Evolutionary conservation across 1,284 basidiomycete species (phyloP).

Genomic region (Boletus mariae): DNA sequence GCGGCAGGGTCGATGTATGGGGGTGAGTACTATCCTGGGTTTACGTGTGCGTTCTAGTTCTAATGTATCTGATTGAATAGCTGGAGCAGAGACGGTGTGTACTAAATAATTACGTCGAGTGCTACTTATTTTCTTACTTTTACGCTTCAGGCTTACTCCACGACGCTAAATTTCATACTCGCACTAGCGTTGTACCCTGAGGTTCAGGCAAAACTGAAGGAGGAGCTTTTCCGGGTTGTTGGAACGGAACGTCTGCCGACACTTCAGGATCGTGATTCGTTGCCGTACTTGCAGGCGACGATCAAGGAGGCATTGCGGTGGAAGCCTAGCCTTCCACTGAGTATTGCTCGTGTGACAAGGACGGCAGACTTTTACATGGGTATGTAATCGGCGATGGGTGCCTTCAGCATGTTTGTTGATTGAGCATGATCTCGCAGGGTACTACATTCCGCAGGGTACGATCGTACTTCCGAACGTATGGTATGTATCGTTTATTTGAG

Average conservation of each 20-base stretch:
- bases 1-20: constrained; percentile 28
- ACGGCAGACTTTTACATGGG: constrained; percentile 13
- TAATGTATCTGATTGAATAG: constrained; percentile 5
- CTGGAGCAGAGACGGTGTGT: constrained; percentile 25
- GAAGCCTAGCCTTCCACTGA: constrained; percentile 27
- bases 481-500: constrained; percentile 14
- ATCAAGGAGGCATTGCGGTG: constrained; percentile 30
- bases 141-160: constrained; percentile 23
- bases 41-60: background rate
- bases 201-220: constrained; percentile 20
- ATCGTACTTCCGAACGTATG: constrained; percentile 36
- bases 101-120: background rate
- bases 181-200: constrained; percentile 25
- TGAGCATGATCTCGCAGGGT: constrained; percentile 14
- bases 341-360: constrained; percentile 13
- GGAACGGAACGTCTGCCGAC: constrained; percentile 28
- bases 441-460: constrained; percentile 29
- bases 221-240: constrained; percentile 16
- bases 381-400: background rate
- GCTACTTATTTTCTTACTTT: background rate
- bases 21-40: constrained; percentile 11
- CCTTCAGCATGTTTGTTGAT: background rate
- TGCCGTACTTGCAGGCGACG: constrained; percentile 33
- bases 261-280: constrained; percentile 27
- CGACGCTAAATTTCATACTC: constrained; percentile 26